A percentile compares a stretch with the other conserved stretches of the same genome.
phyloP scores from a whole-genome alignment of 352 stramenopile species.

The Pythium pyrilobum region DNA sequence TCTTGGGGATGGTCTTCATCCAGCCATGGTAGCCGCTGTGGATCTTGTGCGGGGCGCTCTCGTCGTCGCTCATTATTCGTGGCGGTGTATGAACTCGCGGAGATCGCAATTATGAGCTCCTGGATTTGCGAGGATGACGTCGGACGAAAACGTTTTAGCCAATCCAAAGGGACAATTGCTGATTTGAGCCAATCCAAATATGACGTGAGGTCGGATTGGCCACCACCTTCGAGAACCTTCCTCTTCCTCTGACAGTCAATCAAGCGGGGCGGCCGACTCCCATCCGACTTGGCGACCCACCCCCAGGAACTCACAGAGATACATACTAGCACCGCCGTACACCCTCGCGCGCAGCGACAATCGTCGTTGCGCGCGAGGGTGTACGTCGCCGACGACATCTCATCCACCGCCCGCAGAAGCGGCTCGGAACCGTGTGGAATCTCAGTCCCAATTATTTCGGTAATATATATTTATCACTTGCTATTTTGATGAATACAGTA shows the following conservation, averaged over 20 bases:
- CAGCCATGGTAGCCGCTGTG: conserved; percentile 82
- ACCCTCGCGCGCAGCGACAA: too few species aligned
- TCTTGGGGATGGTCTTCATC: conserved; percentile 87
- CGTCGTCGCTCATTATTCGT: conserved; percentile 48
- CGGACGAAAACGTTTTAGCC: conserved; percentile 4
- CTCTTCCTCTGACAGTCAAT: neutral
- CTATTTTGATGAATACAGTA: too few species aligned
- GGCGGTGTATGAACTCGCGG: neutral
- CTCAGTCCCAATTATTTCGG: too few species aligned
- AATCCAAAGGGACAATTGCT: neutral
- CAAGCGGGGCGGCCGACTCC: neutral
- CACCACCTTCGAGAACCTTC: conserved; percentile 8
- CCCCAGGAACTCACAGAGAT: neutral
- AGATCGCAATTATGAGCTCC: neutral
- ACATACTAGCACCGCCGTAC: too few species aligned
- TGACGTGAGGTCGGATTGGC: neutral
- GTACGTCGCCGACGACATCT: too few species aligned
- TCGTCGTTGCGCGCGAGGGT: too few species aligned
- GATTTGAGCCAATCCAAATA: neutral
- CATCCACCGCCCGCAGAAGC: too few species aligned
- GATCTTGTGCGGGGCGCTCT: conserved; percentile 46
- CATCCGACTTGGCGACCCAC: neutral
- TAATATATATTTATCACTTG: too few species aligned
- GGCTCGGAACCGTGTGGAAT: too few species aligned
- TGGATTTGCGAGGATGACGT: neutral